Evolutionary conservation across 495 filamentous ascomycete species (phyloP).

Genomic region (Penicillium argentinense): DNA sequence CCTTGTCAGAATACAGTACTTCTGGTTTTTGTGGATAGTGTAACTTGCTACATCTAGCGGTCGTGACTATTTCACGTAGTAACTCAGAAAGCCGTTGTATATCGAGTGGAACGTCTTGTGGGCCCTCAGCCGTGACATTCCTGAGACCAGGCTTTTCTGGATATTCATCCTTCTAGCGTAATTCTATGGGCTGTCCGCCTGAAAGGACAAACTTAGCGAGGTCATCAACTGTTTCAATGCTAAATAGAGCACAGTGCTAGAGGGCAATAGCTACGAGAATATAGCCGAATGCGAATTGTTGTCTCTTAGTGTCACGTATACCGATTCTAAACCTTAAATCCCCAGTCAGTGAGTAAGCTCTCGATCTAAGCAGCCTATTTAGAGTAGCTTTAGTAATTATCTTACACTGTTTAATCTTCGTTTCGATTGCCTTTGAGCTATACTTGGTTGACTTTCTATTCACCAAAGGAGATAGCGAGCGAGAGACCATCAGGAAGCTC

Average conservation of each 20-base stretch:
- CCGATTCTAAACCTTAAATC: constrained; percentile 21
- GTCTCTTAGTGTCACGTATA: constrained; percentile 18
- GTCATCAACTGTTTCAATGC: constrained; percentile 15
- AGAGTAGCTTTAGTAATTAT: too few species aligned
- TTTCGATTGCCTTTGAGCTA: constrained; percentile 17
- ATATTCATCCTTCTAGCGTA: constrained; percentile 19
- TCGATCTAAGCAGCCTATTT: too few species aligned
- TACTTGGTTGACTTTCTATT: constrained; percentile 19
- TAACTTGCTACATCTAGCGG: constrained; percentile 15
- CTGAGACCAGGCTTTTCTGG: constrained; percentile 20
- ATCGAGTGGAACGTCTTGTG: constrained; percentile 16
- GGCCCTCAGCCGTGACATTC: constrained; percentile 20
- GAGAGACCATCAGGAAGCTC: too few species aligned
- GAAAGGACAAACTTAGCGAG: constrained; percentile 15
- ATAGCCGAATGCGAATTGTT: constrained; percentile 18
- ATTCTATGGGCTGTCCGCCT: constrained; percentile 1
- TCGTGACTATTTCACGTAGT: constrained; percentile 8
- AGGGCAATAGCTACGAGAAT: constrained; percentile 18
- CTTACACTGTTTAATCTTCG: constrained; percentile 19
- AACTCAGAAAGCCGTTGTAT: constrained; percentile 12
- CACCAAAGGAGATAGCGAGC: too few species aligned
- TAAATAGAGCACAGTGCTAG: constrained; percentile 15
- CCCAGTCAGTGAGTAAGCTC: constrained; percentile 1
- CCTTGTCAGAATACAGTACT: constrained; percentile 14
- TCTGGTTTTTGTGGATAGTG: constrained; percentile 14